Evolutionary conservation across 2,329 filamentous ascomycete species (phyloP).

Genomic region (Coleophoma eucalyptorum): DNA sequence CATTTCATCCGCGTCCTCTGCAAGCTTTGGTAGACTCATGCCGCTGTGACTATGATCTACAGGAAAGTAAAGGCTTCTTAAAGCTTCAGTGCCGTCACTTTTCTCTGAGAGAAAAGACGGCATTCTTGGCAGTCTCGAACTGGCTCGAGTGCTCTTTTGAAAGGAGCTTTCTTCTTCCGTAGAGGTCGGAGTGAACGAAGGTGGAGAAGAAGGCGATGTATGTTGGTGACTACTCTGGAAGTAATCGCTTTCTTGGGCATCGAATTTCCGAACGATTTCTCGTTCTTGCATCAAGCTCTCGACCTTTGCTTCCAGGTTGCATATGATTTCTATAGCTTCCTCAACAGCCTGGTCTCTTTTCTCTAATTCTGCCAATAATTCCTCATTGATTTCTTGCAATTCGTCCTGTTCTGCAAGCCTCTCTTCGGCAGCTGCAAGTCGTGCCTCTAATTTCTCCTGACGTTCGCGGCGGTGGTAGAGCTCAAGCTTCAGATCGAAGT

Average conservation of each 20-base stretch:
- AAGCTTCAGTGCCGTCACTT: slow-evolving; percentile 55
- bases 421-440: slow-evolving; percentile 48
- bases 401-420: slow-evolving; percentile 38
- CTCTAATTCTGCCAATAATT: slow-evolving; percentile 56
- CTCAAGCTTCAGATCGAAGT: slow-evolving; percentile 73
- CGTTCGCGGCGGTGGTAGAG: slow-evolving; percentile 65
- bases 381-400: slow-evolving; percentile 53
- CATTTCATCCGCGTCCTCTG: slow-evolving; percentile 30
- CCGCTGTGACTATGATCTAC: slow-evolving; percentile 36
- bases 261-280: slow-evolving; percentile 47
- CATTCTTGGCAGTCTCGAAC: slow-evolving; percentile 43
- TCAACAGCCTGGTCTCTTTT: slow-evolving; percentile 67
- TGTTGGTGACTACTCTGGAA: slow-evolving; percentile 13
- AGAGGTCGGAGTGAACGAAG: slow-evolving; percentile 1
- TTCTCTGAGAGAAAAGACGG: slow-evolving; percentile 61
- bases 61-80: slow-evolving; percentile 53
- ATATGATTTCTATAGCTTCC: slow-evolving; percentile 68
- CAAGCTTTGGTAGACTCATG: slow-evolving; percentile 44
- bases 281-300: slow-evolving; percentile 50
- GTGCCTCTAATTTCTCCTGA: slow-evolving; percentile 55
- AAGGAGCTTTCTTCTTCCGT: background rate
- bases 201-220: slow-evolving; percentile 20
- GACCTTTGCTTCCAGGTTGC: slow-evolving; percentile 57
- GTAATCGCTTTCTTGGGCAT: slow-evolving; percentile 27
- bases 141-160: slow-evolving; percentile 14